Evolutionary conservation across 768 basidiomycete species (phyloP).

Genomic region (Psilocybe tampanensis): DNA sequence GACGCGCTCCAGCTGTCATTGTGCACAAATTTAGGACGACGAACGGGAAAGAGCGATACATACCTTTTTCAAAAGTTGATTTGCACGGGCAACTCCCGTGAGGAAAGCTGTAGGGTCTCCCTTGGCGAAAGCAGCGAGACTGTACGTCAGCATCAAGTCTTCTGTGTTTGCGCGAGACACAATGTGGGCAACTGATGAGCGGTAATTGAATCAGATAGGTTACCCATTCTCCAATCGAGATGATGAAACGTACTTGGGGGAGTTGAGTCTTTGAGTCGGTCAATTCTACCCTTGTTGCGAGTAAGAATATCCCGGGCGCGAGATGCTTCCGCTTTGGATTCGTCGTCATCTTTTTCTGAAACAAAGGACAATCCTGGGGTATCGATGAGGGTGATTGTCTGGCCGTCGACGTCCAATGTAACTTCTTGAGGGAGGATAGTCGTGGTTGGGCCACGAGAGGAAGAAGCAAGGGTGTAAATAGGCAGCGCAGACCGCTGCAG

Average conservation of each 20-base stretch:
- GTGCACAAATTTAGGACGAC: neutral
- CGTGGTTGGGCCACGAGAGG: slow-evolving; percentile 69
- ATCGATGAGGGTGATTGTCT: slow-evolving; percentile 71
- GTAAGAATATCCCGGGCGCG: slow-evolving; percentile 76
- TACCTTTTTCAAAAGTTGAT: slow-evolving; percentile 80
- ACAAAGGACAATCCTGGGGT: slow-evolving; percentile 83
- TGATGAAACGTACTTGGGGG: slow-evolving; percentile 56
- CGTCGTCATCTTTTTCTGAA: slow-evolving; percentile 36
- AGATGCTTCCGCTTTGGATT: slow-evolving; percentile 26
- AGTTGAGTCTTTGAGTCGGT: slow-evolving; percentile 80
- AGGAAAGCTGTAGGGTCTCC: slow-evolving; percentile 77
- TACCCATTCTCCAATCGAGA: neutral
- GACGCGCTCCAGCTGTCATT: neutral
- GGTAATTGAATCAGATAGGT: slow-evolving; percentile 3
- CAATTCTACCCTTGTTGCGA: slow-evolving; percentile 79
- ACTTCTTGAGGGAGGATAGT: slow-evolving; percentile 70
- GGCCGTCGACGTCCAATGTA: slow-evolving; percentile 46
- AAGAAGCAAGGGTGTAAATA: slow-evolving; percentile 57
- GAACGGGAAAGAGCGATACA: slow-evolving; percentile 12
- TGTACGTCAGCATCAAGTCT: slow-evolving; percentile 90
- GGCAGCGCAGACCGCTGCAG: slow-evolving; percentile 50
- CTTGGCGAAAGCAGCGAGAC: slow-evolving; percentile 73
- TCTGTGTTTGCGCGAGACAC: slow-evolving; percentile 68
- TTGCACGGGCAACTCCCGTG: slow-evolving; percentile 71
- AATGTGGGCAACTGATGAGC: slow-evolving; percentile 61